Percentiles rank a stretch among this genome's conserved stretches.
These are phyloP conservation scores for Amorphotheca resinae DNA, from an alignment of 495 filamentous ascomycete species.

Conservation along the genomic window DNA sequence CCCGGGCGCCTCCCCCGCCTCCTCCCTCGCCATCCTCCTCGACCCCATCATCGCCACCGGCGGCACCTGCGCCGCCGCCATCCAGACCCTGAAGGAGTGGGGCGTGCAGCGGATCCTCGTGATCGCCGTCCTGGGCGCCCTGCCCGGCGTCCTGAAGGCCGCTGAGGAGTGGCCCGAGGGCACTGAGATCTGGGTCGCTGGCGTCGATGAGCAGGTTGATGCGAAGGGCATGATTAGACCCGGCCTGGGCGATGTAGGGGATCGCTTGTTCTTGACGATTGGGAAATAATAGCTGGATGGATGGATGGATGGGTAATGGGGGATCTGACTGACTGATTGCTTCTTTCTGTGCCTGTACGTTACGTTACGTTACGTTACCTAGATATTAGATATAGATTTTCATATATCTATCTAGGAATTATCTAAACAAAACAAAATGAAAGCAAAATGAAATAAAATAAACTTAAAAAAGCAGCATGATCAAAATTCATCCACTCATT, in stretches of 20 bases:
- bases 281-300: constrained; percentile 52
- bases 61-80: constrained; percentile 77
- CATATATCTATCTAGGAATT: no score
- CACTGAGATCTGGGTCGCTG: constrained; percentile 74
- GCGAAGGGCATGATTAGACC: constrained; percentile 82
- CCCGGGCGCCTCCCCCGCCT: constrained; percentile 31
- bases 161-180: constrained; percentile 62
- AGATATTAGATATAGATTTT: no score
- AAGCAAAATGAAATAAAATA: no score
- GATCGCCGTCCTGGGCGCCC: constrained; percentile 61
- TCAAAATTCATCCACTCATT: no score
- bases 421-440: no score
- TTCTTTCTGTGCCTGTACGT: no score
- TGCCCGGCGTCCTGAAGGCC: constrained; percentile 50
- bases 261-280: constrained; percentile 83
- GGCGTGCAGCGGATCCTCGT: constrained; percentile 71
- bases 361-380: no score
- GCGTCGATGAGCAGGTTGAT: constrained; percentile 59
- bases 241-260: constrained; percentile 83
- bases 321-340: background rate
- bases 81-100: constrained; percentile 83
- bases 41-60: constrained; percentile 94
- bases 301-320: background rate
- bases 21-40: constrained; percentile 64
- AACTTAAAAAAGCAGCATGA: no score